phyloP scores from a whole-genome alignment of 1,139 yeast genomes.

The Blastobotrys persicus region DNA sequence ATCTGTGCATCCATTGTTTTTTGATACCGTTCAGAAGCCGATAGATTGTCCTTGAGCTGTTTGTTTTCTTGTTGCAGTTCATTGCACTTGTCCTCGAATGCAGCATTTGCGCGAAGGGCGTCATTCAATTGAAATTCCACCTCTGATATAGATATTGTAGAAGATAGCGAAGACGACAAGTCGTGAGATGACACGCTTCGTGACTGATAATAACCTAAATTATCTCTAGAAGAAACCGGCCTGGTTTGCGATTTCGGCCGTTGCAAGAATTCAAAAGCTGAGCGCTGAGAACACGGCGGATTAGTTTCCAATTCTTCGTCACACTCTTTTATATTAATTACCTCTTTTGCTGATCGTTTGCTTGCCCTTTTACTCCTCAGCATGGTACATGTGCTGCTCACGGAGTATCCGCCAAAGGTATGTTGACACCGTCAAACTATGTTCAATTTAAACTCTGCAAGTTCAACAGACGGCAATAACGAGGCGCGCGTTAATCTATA shows the following conservation, averaged over 20 bases:
- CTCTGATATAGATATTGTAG: conserved; percentile 3
- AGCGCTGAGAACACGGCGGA: neutral
- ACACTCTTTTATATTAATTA: neutral
- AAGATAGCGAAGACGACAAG: conserved; percentile 4
- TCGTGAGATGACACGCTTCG: neutral
- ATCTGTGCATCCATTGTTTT: neutral
- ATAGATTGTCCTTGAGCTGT: conserved; percentile 3
- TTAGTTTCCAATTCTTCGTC: neutral
- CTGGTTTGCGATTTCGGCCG: conserved; percentile 5
- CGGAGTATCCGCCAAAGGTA: neutral
- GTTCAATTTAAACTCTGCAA: neutral
- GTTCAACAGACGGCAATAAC: neutral
- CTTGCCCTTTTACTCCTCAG: neutral
- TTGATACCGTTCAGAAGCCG: conserved; percentile 2
- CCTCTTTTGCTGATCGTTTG: neutral
- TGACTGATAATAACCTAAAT: conserved; percentile 6
- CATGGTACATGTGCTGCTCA: too few relatives aligned
- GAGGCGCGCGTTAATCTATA: too few relatives aligned
- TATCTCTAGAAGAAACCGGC: conserved; percentile 1
- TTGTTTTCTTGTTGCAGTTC: conserved; percentile 1
- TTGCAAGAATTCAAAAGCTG: neutral
- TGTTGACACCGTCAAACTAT: neutral
- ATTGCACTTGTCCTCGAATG: conserved; percentile 4
- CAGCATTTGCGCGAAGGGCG: conserved; percentile 8
- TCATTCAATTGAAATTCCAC: conserved; percentile 5